These are phyloP conservation scores for Stropharia rugosoannulata DNA, from an alignment of 768 basidiomycete genomes.

Conservation along the genomic window DNA sequence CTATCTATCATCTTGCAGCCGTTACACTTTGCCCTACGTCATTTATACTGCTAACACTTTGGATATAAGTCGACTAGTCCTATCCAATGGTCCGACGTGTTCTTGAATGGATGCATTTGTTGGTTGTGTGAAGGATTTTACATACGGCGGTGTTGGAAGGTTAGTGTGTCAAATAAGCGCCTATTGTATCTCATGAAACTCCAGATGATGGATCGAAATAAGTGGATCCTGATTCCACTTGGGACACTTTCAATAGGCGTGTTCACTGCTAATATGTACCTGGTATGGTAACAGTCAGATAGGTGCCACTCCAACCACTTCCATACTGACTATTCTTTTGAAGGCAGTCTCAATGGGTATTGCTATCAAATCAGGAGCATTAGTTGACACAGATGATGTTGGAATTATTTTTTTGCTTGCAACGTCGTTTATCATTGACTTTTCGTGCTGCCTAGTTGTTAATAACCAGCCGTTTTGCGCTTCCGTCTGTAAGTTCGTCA, in stretches of 20 bases:
- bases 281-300: slow-evolving; percentile 25
- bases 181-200: neutral
- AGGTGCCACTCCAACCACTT: neutral
- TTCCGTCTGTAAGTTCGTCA: slow-evolving; percentile 26
- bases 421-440: neutral
- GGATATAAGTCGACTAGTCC: slow-evolving; percentile 31
- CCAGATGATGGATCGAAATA: slow-evolving; percentile 37
- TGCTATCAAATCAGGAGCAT: slow-evolving; percentile 16
- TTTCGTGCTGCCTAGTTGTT: slow-evolving; percentile 17
- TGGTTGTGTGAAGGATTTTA: slow-evolving; percentile 48
- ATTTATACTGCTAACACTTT: neutral
- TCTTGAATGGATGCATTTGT: slow-evolving; percentile 47
- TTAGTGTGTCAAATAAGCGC: slow-evolving; percentile 12
- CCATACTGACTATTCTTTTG: neutral
- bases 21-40: neutral
- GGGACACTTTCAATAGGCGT: slow-evolving; percentile 29
- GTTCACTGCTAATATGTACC: slow-evolving; percentile 37
- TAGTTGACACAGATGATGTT: slow-evolving; percentile 25
- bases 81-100: slow-evolving; percentile 44
- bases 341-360: slow-evolving; percentile 30
- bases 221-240: slow-evolving; percentile 36
- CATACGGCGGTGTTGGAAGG: slow-evolving; percentile 53
- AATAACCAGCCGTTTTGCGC: slow-evolving; percentile 23
- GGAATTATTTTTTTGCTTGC: neutral
- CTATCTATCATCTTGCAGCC: neutral